Percentiles rank a stretch among this genome's conserved stretches.
Evolutionary conservation across 2,329 filamentous ascomycete genomes (phyloP).

Genomic region (Sarocladium kiliense): DNA sequence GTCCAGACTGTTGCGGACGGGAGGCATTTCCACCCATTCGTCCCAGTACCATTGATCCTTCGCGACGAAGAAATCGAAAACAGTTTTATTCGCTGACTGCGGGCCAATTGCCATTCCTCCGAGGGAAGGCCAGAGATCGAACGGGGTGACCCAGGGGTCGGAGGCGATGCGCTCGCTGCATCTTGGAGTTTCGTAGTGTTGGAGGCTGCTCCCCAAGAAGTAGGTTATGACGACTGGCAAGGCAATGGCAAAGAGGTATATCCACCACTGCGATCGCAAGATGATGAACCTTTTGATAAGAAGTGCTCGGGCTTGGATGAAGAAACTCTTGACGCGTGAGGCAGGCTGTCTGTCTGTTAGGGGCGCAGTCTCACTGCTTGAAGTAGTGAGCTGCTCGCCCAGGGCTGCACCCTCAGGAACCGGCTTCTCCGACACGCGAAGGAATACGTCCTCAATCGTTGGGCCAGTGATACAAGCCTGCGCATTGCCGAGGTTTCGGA

Average conservation of each 20-base stretch:
- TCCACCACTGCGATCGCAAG: constrained; percentile 1
- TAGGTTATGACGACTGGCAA: background rate
- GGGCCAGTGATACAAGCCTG: constrained; percentile 25
- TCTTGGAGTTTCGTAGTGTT: background rate
- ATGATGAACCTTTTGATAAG: background rate
- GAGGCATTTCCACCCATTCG: background rate
- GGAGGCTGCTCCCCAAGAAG: background rate
- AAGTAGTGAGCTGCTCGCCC: background rate
- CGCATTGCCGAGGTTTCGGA: constrained; percentile 43
- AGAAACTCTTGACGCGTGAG: background rate
- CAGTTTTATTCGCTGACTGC: background rate
- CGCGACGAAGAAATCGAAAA: background rate
- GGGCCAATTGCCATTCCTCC: background rate
- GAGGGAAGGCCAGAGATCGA: background rate
- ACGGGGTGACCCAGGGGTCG: background rate
- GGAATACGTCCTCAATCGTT: constrained; percentile 28
- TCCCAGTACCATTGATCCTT: background rate
- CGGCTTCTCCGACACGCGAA: constrained; percentile 20
- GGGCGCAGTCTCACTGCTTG: background rate
- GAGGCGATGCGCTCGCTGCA: background rate
- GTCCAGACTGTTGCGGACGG: background rate
- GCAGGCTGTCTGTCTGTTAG: background rate
- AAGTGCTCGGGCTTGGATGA: background rate
- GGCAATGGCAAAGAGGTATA: constrained; percentile 1
- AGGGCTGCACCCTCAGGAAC: constrained; percentile 6